phyloP scores from a whole-genome alignment of 768 basidiomycete species.

The Tulasnella sp. region DNA sequence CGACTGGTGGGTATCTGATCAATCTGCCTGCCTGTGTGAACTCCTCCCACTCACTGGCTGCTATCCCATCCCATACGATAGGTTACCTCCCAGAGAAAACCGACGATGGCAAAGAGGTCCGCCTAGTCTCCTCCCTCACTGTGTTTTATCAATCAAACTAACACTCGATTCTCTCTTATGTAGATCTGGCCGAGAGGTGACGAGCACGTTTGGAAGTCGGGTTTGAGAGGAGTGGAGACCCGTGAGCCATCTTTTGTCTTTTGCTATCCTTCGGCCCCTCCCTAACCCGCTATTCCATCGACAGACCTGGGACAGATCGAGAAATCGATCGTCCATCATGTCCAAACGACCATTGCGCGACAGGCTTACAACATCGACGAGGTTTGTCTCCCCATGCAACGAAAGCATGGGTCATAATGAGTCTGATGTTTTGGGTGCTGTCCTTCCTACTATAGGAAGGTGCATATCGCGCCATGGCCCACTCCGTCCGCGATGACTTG shows the following conservation, averaged over 20 bases:
- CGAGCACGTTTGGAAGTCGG: constrained; percentile 30
- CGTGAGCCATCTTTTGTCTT: constrained; percentile 1
- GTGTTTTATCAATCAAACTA: neutral
- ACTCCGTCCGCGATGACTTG: constrained; percentile 80
- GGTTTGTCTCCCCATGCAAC: constrained; percentile 18
- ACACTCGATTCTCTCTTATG: neutral
- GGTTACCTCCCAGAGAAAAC: constrained; percentile 74
- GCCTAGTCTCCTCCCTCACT: neutral
- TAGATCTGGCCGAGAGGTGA: constrained; percentile 72
- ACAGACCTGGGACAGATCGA: constrained; percentile 54
- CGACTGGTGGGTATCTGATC: constrained; percentile 24
- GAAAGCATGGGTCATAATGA: neutral
- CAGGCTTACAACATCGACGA: constrained; percentile 79
- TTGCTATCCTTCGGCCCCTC: neutral
- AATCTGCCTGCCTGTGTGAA: no score
- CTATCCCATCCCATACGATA: constrained; percentile 23
- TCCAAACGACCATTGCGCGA: constrained; percentile 81
- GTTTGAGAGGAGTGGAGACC: constrained; percentile 17
- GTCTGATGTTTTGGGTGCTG: neutral
- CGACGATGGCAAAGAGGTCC: constrained; percentile 50
- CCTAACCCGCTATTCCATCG: no score
- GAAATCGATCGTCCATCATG: constrained; percentile 68
- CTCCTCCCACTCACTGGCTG: no score
- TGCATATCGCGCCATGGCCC: constrained; percentile 84
- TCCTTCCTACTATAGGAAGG: constrained; percentile 40